Evolutionary conservation across 495 filamentous ascomycete species (phyloP), one percentile per base, ranked within the genome.

Genomic region (Hypoxylon perforatum): DNA sequence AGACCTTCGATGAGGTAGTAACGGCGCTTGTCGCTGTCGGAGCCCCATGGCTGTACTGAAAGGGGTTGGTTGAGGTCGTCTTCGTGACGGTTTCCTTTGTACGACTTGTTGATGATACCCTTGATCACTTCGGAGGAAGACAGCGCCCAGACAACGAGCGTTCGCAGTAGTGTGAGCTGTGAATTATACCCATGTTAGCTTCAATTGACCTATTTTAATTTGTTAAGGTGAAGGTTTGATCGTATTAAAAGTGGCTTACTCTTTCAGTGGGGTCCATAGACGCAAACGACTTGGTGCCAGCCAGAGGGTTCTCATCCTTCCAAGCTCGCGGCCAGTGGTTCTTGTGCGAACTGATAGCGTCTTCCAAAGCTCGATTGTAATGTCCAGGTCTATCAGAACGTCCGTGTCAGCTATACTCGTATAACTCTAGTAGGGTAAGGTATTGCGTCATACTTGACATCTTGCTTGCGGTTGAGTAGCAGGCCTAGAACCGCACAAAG

Each of bases 1-100:
- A 90, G 87, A 28, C 95, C 95, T 75, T 98, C 95, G 57, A 98
- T 87, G 30, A 99, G 84, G 85, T 90, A 99, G 77, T 97, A 98
- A 55, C 92, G 85, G 28, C 96, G 87, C 78, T 96, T 96, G 62
- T 96, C 84, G 54, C 91, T 91, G 75, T 99, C 95, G 21, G 87
- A 83, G 8, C 95, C 95, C 95, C 95, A 99, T 2, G 93, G 88
- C 75, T 98, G 95, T 15, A 99, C 91, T 12, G 93, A 96, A 15
- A 98, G 83, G 14, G 92, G 91, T 63, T 96, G 92, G 75, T 98
- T 97, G 14, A 93, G 82, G 69, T 99, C 95, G 69, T 96, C 93
- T 57, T 97, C 92, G 65, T 94, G 91, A 47, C 93, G 90, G 61
- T 86, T 81, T 73, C 91, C 91, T 75, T 97, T 97, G 85, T 97